Base-by-base conservation (phyloP, 306 rosid species). In the Betula pendula region DNA sequence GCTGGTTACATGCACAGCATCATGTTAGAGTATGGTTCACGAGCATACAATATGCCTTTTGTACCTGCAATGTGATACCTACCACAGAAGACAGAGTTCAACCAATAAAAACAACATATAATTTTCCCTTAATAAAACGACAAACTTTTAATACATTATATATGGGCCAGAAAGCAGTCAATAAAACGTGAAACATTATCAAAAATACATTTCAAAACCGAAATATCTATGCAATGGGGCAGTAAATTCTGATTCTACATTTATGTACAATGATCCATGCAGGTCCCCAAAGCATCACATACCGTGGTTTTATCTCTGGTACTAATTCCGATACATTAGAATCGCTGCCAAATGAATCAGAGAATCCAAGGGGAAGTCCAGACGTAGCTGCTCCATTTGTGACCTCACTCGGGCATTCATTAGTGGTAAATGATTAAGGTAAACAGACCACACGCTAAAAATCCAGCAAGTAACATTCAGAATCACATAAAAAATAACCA, bases 291-390 rank as follows among this genome's bases (percentile, higher is more conserved):
- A 59, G 68, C 27, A 71, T n/a, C n/a, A 50, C 85, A 8, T 82
- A 95, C 99, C 99, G 97, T 20, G 97, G 99, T 81, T 92, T 95
- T 73, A 95, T 90, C 88, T 92, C 99, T 22, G 88, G 86, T 78
- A 86, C 97, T 81, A 90, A 82, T 83, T 95, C 99, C 53, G 97
- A 83, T 72, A 89, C 68, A 58, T 79, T 86, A 35, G 96, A 70
- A 83, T 95, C 94, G 51, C 86, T 83, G 71, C 92, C 94, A 12
- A 25, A 47, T 22, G 83, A 75, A 71, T 95, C 97, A 2, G 86
- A 89, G 63, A 87, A 66, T 79, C 88, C 94, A 25, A 88, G 77
- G 67, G 97, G 92, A 81, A 86, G 62, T 60, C 88, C 91, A 0
- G 90, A 70, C 29, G 81, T 48, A 72, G 89, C 82, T 69, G 87